Percentiles rank a stretch among this genome's conserved stretches.
These are phyloP conservation scores for Metarhizium brunneum DNA, from an alignment of 2,329 filamentous ascomycete genomes.

Conservation along the genomic window DNA sequence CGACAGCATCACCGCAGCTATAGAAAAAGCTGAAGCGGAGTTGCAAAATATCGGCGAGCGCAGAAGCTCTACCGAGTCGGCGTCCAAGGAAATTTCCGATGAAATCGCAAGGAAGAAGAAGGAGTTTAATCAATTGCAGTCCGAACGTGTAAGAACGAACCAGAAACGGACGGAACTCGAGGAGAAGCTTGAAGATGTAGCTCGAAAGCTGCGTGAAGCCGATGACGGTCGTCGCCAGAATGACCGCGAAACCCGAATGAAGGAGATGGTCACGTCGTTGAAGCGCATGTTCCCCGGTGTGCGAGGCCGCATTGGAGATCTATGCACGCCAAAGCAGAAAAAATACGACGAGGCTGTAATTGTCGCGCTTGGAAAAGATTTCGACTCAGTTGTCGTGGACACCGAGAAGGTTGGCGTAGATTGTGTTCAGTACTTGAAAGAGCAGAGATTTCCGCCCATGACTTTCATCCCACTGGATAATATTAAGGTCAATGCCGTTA, in stretches of 20 bases:
- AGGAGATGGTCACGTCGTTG: slow-evolving; percentile 75
- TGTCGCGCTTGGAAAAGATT: slow-evolving; percentile 84
- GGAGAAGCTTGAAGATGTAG: slow-evolving; percentile 76
- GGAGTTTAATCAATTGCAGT: slow-evolving; percentile 76
- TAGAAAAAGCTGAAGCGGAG: slow-evolving; percentile 67
- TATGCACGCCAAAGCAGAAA: slow-evolving; percentile 95
- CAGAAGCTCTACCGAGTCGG: slow-evolving; percentile 50
- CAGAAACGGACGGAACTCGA: slow-evolving; percentile 83
- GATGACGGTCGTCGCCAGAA: slow-evolving; percentile 80
- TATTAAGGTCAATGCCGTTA: slow-evolving; percentile 87
- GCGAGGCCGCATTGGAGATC: slow-evolving; percentile 77
- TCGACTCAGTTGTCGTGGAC: slow-evolving; percentile 91
- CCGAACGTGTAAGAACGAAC: slow-evolving; percentile 70
- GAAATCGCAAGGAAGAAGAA: slow-evolving; percentile 88
- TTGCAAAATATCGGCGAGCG: slow-evolving; percentile 60
- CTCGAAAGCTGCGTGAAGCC: slow-evolving; percentile 73
- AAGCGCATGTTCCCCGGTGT: slow-evolving; percentile 91
- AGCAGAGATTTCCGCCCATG: slow-evolving; percentile 77
- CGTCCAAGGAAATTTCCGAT: slow-evolving; percentile 57
- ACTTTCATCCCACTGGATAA: slow-evolving; percentile 96
- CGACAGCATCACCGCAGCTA: slow-evolving; percentile 63
- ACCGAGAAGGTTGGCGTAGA: slow-evolving; percentile 90
- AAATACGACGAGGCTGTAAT: slow-evolving; percentile 92
- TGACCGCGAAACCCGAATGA: slow-evolving; percentile 67
- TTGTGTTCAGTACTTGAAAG: slow-evolving; percentile 89